Evolutionary conservation across 31 red algal genomes (phyloP), one percentile per base, ranked within the genome.

Genomic region (Endocladia muricata): DNA sequence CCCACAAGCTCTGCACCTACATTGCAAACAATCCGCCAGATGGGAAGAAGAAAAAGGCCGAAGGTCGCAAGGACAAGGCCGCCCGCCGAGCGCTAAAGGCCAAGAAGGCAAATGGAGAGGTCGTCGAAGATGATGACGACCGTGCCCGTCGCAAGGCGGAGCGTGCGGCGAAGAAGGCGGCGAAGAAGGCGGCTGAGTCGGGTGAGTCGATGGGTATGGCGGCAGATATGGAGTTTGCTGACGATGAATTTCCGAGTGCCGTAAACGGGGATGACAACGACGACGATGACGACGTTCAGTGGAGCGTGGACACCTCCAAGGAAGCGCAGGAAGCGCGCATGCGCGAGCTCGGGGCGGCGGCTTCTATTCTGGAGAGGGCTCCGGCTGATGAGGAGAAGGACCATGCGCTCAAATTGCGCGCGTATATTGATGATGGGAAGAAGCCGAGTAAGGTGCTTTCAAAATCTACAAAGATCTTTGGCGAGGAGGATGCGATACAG

Each of bases 1-100:
- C 90, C 36, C 95, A 98, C 82, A 91, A 94, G 58, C 67, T 94
- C 35, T 90, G 85, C 54, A 98, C 88, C 39, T 98, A 83, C 78
- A 98, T 98, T 70, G 75, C 76, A 22, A 94, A 94, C 75, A 91
- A 94, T 58, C 91, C 95, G 29, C 95, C 95, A 30, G 94, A 97
- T 68, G 94, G 89, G 1, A 85, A 79, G 41, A 83, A 66, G 81
- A 81, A 88, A 43, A 90, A 90, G 60, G 67, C 77, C 41, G 84
- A 82, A 7, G 85, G 69, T 40, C 89, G 85, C 58, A 80, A 59
- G 52, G 78, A 89, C 63, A 93, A 97, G 77, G 87, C 86, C 5
- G 92, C 87, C 41, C 86, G 87, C 6, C 74, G 77, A 25, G 81
- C 80, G 51, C 60, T 37, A 30, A 86, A 85, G 81, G 85, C 57